Evolutionary conservation across 192 early-diverging fungal species (phyloP).

Genomic region (Podochytrium sp.): DNA sequence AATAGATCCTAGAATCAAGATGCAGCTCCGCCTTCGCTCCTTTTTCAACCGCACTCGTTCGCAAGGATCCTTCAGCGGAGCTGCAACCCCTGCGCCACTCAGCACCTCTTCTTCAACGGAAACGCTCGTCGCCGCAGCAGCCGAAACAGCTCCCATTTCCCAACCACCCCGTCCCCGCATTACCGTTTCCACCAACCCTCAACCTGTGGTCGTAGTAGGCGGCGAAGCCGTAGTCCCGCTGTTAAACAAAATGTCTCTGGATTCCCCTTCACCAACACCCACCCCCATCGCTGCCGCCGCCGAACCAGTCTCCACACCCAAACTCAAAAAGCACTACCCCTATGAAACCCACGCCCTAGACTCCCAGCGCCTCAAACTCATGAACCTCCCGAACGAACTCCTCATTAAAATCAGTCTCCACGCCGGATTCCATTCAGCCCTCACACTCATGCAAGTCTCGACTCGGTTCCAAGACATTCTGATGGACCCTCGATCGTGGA

Average conservation of each 20-base stretch:
- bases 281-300: not conserved
- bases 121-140: not conserved
- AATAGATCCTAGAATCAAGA: no score
- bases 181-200: not conserved
- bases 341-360: not conserved
- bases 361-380: not conserved
- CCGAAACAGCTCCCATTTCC: not conserved
- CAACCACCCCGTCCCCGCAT: not conserved
- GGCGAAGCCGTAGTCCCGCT: not conserved
- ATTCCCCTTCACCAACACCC: not conserved
- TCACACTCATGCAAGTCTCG: conserved; percentile 32
- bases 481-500: conserved; percentile 34
- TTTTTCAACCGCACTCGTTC: not conserved
- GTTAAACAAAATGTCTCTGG: not conserved
- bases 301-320: not conserved
- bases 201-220: not conserved
- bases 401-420: conserved; percentile 41
- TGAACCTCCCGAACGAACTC: conserved; percentile 47
- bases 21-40: conserved; percentile 8
- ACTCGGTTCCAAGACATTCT: conserved; percentile 33
- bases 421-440: conserved; percentile 43
- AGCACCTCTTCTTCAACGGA: not conserved
- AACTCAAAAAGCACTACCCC: not conserved
- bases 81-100: not conserved
- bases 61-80: not conserved